Conservation (phyloP, 2,329 filamentous ascomycete genomes). For the Verticillium longisporum region DNA sequence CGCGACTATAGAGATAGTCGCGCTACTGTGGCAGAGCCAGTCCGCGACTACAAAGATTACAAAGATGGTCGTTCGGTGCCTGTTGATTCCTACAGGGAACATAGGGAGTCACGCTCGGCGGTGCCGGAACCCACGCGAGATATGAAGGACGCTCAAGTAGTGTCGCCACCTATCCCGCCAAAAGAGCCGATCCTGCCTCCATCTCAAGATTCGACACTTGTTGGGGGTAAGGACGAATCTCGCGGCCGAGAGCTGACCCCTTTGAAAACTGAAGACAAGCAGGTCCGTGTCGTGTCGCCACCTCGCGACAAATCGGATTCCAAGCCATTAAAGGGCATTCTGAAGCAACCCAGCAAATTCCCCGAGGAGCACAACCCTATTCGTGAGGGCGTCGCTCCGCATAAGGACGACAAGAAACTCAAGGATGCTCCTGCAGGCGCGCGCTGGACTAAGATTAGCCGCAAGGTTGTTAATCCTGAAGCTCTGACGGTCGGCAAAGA, state of each 20-base stretch:
- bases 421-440: conserved; percentile 71
- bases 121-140: background rate
- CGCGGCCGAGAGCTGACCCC: conserved; percentile 34
- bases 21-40: background rate
- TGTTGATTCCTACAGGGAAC: background rate
- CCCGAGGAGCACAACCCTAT: conserved; percentile 80
- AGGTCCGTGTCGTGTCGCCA: conserved; percentile 65
- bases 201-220: background rate
- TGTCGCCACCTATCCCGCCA: background rate
- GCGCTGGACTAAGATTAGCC: conserved; percentile 88
- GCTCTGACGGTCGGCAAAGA: conserved; percentile 83
- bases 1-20: background rate
- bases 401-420: conserved; percentile 73
- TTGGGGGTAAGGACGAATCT: background rate
- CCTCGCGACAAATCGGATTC: conserved; percentile 56
- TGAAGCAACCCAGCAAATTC: conserved; percentile 81
- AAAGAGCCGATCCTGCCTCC: background rate
- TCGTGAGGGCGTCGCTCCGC: conserved; percentile 85
- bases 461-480: conserved; percentile 82
- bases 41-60: background rate
- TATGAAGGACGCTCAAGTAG: background rate
- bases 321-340: conserved; percentile 73
- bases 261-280: conserved; percentile 32
- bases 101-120: background rate
- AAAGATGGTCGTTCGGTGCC: background rate